Conservation (phyloP, 2,329 filamentous ascomycete species). For the Claviceps spartinae region DNA sequence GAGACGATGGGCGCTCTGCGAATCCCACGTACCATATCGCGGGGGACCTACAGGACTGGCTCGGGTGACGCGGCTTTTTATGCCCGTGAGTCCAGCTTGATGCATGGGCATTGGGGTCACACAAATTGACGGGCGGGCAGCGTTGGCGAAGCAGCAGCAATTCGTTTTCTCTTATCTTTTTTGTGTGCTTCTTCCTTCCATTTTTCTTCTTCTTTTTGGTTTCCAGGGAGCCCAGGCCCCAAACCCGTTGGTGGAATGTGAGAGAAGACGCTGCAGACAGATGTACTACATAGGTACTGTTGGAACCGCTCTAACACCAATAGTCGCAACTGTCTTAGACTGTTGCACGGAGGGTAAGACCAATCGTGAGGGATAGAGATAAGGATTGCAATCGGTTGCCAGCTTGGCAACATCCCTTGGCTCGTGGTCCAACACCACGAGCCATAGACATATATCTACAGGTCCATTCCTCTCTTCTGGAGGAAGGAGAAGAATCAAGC, state of each 20-base stretch:
- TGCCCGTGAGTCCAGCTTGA: background rate
- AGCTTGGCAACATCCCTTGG: too few species aligned
- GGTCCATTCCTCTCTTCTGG: too few species aligned
- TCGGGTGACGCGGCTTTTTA: conserved; percentile 11
- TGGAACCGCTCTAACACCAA: too few species aligned
- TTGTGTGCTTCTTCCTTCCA: background rate
- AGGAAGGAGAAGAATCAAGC: too few species aligned
- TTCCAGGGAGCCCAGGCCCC: too few species aligned
- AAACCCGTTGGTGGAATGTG: background rate
- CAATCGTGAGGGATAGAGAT: too few species aligned
- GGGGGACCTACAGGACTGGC: conserved; percentile 26
- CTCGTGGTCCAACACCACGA: too few species aligned
- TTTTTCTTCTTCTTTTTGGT: background rate
- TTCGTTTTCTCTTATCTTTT: background rate
- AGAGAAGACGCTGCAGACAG: background rate
- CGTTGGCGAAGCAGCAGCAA: background rate
- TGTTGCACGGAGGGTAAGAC: too few species aligned
- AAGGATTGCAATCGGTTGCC: too few species aligned
- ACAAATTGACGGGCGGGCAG: background rate
- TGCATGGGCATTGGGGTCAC: too few species aligned
- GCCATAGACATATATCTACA: too few species aligned
- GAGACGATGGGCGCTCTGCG: conserved; percentile 23
- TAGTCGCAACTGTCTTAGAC: too few species aligned
- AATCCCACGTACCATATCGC: conserved; percentile 29
- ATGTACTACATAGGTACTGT: background rate